Evolutionary conservation across 2,329 filamentous ascomycete genomes (phyloP).

Genomic region (Helotiales sp.): DNA sequence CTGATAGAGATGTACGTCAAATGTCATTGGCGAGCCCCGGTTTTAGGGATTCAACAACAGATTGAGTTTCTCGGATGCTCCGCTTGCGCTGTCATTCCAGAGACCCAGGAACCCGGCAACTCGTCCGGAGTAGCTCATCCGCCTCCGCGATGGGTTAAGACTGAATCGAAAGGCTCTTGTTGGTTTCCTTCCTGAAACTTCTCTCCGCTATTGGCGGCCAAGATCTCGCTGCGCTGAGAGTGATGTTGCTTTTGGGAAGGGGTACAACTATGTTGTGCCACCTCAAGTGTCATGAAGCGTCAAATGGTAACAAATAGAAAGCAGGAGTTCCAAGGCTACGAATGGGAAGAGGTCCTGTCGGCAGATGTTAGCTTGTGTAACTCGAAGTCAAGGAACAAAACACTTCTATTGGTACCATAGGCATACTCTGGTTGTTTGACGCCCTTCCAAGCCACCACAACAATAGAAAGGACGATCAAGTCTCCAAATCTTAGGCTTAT

Average conservation of each 20-base stretch:
- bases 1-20: neutral
- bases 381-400: neutral
- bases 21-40: neutral
- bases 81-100: neutral
- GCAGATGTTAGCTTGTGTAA: neutral
- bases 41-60: no score
- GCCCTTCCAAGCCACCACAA: neutral
- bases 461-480: neutral
- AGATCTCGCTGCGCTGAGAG: neutral
- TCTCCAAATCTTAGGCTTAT: no score
- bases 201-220: neutral
- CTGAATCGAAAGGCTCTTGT: neutral
- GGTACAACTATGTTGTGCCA: slow-evolving; percentile 1
- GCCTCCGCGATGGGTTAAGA: neutral
- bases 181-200: neutral
- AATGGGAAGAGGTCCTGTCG: no score
- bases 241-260: neutral
- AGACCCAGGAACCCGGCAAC: slow-evolving; percentile 3
- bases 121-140: neutral
- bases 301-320: neutral
- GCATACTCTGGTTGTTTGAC: neutral
- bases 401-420: neutral
- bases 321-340: neutral
- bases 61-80: neutral
- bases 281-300: neutral